Base-by-base conservation (phyloP, 2,329 filamentous ascomycete genomes). In the Clarireedia hainanense region DNA sequence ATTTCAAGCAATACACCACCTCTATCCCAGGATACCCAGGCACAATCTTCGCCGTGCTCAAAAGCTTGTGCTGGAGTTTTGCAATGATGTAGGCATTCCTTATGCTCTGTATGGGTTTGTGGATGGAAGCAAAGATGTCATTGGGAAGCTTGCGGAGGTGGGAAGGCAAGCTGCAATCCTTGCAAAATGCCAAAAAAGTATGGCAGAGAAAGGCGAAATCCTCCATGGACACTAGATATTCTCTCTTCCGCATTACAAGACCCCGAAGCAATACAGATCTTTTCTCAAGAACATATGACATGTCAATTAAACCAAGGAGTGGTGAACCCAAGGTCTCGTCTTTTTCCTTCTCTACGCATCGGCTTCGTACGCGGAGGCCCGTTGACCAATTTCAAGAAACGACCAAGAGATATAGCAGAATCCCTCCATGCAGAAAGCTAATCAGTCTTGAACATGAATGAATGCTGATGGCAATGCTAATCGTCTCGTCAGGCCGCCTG, bases 91-190 rank as follows among this genome's bases (percentile, higher is more conserved):
- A 0, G 84, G 82, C 15, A 89, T 96, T 56, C 89, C 88, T 1
- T 96, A 96, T 67, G 86, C 89, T 5, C 77, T 94, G 52, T 91
- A 91, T 66, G 89, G 88, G 1, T 96, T 96, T 67, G 81, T 88
- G 17, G 83, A 90, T 62, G 88, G 90, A 5, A 96, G 94, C 70
- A 85, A 85, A 71, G 78, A 89, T 63, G 89, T 96, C 12, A 81
- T 96, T 64, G 78, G 86, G 15, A 79, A 83, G 46, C 75, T 96
- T 49, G 86, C 82, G 3, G 88, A 96, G 65, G 85, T 96, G 2
- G 85, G 86, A 26, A 84, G 84, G 65, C 90, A 95, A 73, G 87
- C 89, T 12, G 80, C 82, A 52, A 88, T 92, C 56, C 74, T 91
- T 62, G 80, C 84, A 45, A 88, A 90, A 70, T 92, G 89, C 66